Conservation (phyloP, 139 green algal species). For the Mychonastes homosphaera region DNA sequence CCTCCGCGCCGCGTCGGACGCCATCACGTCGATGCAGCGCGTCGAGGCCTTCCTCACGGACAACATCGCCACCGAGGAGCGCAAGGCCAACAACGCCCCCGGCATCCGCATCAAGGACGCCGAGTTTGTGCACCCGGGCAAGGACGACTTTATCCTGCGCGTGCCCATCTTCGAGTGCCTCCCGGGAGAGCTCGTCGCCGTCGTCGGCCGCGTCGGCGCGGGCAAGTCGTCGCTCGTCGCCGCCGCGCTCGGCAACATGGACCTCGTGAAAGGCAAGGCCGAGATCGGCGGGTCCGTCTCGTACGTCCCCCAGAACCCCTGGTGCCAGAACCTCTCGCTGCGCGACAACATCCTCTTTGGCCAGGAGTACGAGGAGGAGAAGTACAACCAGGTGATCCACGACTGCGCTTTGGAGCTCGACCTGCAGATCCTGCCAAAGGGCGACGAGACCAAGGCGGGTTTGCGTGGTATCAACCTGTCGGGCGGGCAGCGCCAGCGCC, state of each 20-base stretch:
- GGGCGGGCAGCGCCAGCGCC: slow-evolving; percentile 38
- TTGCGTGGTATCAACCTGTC: slow-evolving; percentile 44
- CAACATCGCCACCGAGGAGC: slow-evolving; percentile 13
- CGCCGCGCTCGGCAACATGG: slow-evolving; percentile 42
- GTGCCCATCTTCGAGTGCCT: slow-evolving; percentile 30
- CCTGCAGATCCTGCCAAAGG: slow-evolving; percentile 41
- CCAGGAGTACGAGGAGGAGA: slow-evolving; percentile 30
- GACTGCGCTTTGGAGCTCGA: slow-evolving; percentile 40
- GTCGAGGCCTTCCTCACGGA: slow-evolving; percentile 46
- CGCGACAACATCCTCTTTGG: slow-evolving; percentile 58
- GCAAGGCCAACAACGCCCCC: neutral
- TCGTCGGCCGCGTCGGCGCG: slow-evolving; percentile 45
- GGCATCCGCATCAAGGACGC: slow-evolving; percentile 13
- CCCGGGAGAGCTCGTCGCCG: slow-evolving; percentile 40
- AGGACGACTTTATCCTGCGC: slow-evolving; percentile 35
- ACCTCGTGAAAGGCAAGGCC: slow-evolving; percentile 16
- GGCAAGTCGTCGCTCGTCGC: slow-evolving; percentile 32
- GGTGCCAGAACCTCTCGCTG: slow-evolving; percentile 63
- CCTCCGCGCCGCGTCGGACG: slow-evolving; percentile 41
- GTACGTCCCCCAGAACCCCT: slow-evolving; percentile 49
- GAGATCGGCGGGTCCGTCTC: slow-evolving; percentile 26
- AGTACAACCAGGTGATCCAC: slow-evolving; percentile 36
- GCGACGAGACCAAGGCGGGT: slow-evolving; percentile 22
- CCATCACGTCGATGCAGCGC: slow-evolving; percentile 26
- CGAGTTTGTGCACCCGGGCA: slow-evolving; percentile 35